Evolutionary conservation across 495 filamentous ascomycete species (phyloP), one percentile per base, ranked within the genome.

Genomic region (Amniculicola lignicola): DNA sequence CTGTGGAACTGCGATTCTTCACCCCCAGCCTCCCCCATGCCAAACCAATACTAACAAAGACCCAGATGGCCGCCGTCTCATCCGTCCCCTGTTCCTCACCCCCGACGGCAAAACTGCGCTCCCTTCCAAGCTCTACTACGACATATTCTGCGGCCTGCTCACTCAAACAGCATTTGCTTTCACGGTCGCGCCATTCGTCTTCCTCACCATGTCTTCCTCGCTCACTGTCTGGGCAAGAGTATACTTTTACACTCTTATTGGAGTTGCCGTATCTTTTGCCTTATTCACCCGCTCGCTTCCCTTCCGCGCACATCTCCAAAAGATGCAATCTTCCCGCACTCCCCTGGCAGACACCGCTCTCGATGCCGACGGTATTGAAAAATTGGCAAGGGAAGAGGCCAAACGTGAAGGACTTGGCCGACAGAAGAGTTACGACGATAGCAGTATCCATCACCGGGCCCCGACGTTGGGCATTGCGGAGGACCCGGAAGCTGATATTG

Each of bases 71-170:
- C 93, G 93, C 47, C 89, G 93, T 40, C 77, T 90, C 69, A 69
- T 95, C 59, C 90, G 94, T 25, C 93, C 93, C 29, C 91, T 98
- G 76, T 96, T 97, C 80, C 74, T 97, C 37, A 82, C 87, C 50
- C 79, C 88, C 16, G 79, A 84, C 59, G 83, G 85, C 41, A 77
- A 77, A 37, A 71, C 71, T 2, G 80, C 87, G 9, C 82, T 82
- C 0, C 77, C 82, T 0, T 76, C 75, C 69, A 97, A 97, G 72
- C 80, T 75, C 35, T 88, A 88, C 72, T 98, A 98, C 71, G 94
- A 98, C 69, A 60, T 93, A 46, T 72, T 82, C 52, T 90, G 88
- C 51, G 88, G 81, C 74, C 51, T 97, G 31, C 75, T 77, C 6
- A 98, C 93, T 0, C 94, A 98, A 66, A 59, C 86, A 10, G 82